phyloP scores from a whole-genome alignment of 176 grass and related monocot species.

The Ananas comosus region DNA sequence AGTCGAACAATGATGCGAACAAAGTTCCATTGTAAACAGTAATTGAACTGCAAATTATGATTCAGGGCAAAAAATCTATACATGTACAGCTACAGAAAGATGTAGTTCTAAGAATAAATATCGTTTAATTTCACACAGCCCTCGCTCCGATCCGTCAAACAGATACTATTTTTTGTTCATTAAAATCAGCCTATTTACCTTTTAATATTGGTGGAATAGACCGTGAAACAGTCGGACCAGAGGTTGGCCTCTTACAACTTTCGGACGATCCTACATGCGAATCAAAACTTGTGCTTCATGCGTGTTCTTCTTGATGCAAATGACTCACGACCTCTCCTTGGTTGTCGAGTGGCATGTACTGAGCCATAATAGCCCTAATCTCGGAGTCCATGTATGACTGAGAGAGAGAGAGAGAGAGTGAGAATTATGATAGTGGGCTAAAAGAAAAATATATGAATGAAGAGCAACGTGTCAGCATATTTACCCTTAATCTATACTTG shows the following conservation, averaged over 20 bases:
- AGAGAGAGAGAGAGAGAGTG: background rate
- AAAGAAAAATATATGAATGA: background rate
- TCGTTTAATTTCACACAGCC: constrained; percentile 5
- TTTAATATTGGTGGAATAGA: background rate
- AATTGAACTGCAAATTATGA: background rate
- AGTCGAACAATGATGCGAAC: background rate
- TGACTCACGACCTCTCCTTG: constrained; percentile 51
- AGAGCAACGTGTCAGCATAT: constrained; percentile 9
- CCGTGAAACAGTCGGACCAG: background rate
- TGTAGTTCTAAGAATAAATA: constrained; percentile 11
- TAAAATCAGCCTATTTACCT: too few species aligned
- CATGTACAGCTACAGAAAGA: constrained; percentile 15
- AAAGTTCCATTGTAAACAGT: background rate
- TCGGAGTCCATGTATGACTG: constrained; percentile 76
- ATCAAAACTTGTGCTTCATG: background rate
- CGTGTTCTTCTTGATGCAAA: constrained; percentile 26
- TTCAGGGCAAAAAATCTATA: constrained; percentile 15
- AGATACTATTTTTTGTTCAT: background rate
- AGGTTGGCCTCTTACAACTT: background rate
- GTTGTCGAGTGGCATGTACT: constrained; percentile 55
- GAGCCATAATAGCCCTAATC: constrained; percentile 65
- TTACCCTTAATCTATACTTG: constrained; percentile 81
- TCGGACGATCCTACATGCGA: background rate
- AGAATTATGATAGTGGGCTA: background rate
- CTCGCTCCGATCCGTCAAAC: constrained; percentile 13